A percentile compares a stretch with the other conserved stretches of the same genome.
phyloP scores from a whole-genome alignment of 2,329 filamentous ascomycete genomes.

The Westerdykella aurantiaca region DNA sequence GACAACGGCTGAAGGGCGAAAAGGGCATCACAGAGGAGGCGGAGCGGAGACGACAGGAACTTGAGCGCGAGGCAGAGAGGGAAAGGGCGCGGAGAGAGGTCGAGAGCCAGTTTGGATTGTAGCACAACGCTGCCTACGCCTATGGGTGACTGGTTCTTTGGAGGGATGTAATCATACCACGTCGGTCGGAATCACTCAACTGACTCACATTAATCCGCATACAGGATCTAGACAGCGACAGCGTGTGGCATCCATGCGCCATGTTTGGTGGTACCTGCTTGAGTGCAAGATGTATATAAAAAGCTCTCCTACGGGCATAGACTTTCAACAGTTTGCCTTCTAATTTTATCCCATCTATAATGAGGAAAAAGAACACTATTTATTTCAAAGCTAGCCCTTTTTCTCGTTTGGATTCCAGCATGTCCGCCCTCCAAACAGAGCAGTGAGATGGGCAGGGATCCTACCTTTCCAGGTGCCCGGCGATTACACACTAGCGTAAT shows the following conservation, averaged over 20 bases:
- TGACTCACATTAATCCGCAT: not conserved
- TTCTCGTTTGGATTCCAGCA: no score
- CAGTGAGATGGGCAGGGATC: no score
- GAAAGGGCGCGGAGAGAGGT: conserved; percentile 31
- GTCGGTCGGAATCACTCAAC: no score
- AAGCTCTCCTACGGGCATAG: not conserved
- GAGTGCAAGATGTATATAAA: not conserved
- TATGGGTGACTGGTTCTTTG: not conserved
- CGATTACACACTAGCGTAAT: not conserved
- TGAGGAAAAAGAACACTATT: no score
- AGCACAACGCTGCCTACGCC: not conserved
- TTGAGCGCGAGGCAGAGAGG: conserved; percentile 33
- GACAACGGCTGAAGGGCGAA: conserved; percentile 82
- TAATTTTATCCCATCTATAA: not conserved
- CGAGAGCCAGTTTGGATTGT: conserved; percentile 37
- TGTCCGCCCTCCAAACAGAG: no score
- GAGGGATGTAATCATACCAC: not conserved
- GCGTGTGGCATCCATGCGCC: not conserved
- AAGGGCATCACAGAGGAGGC: conserved; percentile 71
- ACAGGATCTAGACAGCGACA: not conserved
- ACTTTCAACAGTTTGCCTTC: not conserved
- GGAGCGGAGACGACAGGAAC: conserved; percentile 33
- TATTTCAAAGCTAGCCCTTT: no score
- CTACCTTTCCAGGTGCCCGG: not conserved
- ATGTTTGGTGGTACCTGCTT: not conserved